These are phyloP conservation scores for Aspergillus asperescens DNA, from an alignment of 495 filamentous ascomycete genomes.

Conservation along the genomic window DNA sequence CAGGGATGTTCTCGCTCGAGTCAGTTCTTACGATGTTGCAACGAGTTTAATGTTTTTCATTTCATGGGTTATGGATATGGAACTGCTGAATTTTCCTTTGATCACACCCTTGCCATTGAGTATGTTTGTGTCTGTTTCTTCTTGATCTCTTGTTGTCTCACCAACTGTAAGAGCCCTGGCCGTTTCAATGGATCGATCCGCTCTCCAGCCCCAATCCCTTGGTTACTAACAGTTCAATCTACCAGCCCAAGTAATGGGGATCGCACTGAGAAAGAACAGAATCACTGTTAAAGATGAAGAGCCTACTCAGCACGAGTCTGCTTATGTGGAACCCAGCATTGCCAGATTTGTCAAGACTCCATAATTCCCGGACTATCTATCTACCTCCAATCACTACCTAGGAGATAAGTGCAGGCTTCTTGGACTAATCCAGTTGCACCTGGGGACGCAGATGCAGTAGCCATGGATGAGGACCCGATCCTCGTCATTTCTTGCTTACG, in stretches of 20 bases:
- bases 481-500: no score
- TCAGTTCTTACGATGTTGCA: conserved; percentile 1
- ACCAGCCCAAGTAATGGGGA: not conserved
- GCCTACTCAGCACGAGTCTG: no score
- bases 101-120: no score
- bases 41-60: not conserved
- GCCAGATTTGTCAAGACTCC: no score
- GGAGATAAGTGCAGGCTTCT: no score
- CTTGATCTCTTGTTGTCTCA: not conserved
- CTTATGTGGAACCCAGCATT: no score
- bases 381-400: not conserved
- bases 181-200: conserved; percentile 6
- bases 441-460: no score
- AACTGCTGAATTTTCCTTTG: not conserved
- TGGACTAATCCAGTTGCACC: no score
- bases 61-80: not conserved
- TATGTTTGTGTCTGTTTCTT: not conserved
- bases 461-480: no score
- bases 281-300: no score
- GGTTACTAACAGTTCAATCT: conserved; percentile 7
- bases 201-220: not conserved
- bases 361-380: no score
- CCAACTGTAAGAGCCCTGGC: conserved; percentile 8
- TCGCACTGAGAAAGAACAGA: not conserved
- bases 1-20: not conserved